These are phyloP conservation scores for Ogataea sp. DNA, from an alignment of 805 yeast genomes.

Conservation along the genomic window DNA sequence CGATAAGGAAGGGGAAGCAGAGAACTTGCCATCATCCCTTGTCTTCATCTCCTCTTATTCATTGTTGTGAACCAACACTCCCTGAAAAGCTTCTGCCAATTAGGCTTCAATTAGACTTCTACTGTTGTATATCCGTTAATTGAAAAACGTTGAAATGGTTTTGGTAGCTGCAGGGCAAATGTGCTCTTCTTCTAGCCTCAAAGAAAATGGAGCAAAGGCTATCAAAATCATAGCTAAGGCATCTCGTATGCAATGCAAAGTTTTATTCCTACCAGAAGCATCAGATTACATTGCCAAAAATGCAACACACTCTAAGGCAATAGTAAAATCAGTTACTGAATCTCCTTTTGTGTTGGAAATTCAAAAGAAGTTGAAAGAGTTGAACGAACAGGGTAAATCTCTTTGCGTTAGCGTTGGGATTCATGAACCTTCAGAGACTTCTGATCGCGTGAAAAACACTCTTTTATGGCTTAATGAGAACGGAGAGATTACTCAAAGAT, in stretches of 20 bases:
- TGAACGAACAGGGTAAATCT: conserved; percentile 30
- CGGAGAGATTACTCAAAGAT: conserved; percentile 62
- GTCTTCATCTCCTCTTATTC: no score
- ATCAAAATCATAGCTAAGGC: conserved; percentile 58
- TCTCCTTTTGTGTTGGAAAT: conserved; percentile 35
- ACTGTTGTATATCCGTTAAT: no score
- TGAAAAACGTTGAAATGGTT: conserved; percentile 40
- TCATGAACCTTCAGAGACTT: conserved; percentile 61
- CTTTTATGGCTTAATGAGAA: conserved; percentile 58
- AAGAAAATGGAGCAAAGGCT: conserved; percentile 52
- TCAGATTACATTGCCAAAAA: conserved; percentile 76
- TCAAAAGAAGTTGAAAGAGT: conserved; percentile 34
- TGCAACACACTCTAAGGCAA: conserved; percentile 51
- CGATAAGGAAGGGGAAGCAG: no score
- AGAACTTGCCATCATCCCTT: no score
- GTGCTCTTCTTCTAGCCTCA: conserved; percentile 59
- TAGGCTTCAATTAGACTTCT: no score
- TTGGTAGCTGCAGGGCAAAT: conserved; percentile 81
- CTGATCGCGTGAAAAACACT: conserved; percentile 55
- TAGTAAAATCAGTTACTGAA: conserved; percentile 42
- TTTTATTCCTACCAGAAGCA: conserved; percentile 89
- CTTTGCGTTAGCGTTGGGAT: conserved; percentile 78
- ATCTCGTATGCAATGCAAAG: conserved; percentile 47
- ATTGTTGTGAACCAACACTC: no score
- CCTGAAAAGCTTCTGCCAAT: no score